phyloP scores from a whole-genome alignment of 306 rosid species.

The Rosa multiflora region DNA sequence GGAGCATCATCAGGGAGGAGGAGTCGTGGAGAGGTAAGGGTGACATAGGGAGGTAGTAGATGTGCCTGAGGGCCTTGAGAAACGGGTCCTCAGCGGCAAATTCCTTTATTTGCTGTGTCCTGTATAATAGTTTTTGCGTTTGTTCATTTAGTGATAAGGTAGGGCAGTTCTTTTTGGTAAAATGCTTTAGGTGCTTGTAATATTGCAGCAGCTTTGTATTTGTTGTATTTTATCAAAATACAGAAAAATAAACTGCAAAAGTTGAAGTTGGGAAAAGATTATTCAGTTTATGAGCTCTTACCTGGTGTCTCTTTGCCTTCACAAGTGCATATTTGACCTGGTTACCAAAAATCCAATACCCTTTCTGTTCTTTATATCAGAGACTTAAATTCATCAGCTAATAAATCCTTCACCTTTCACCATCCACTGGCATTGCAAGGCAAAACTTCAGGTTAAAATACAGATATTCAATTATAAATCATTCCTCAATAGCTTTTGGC shows the following conservation, averaged over 20 bases:
- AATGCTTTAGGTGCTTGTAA: slow-evolving; percentile 63
- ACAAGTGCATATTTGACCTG: neutral
- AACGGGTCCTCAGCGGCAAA: slow-evolving; percentile 45
- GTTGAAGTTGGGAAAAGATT: slow-evolving; percentile 41
- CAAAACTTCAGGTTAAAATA: neutral
- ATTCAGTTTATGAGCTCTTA: slow-evolving; percentile 3
- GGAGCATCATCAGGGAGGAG: slow-evolving; percentile 57
- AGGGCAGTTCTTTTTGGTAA: slow-evolving; percentile 64
- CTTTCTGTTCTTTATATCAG: neutral
- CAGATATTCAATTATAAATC: neutral
- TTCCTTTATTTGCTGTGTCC: slow-evolving; percentile 44
- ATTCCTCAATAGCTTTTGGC: neutral
- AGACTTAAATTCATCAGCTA: neutral
- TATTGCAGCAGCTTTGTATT: slow-evolving; percentile 74
- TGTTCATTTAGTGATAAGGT: slow-evolving; percentile 50
- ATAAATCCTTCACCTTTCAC: neutral
- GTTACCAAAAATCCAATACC: neutral
- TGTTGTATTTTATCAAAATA: slow-evolving; percentile 75
- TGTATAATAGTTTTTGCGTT: slow-evolving; percentile 63
- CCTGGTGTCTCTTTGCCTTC: neutral
- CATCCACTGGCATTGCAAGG: neutral
- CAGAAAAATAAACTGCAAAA: slow-evolving; percentile 71
- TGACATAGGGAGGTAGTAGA: slow-evolving; percentile 73
- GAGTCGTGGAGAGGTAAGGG: slow-evolving; percentile 77
- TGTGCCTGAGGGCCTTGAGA: slow-evolving; percentile 20